Percentiles rank a stretch among this genome's conserved stretches.
These are phyloP conservation scores for Citrullus mucosospermus DNA, from an alignment of 306 rosid species.

Conservation along the genomic window DNA sequence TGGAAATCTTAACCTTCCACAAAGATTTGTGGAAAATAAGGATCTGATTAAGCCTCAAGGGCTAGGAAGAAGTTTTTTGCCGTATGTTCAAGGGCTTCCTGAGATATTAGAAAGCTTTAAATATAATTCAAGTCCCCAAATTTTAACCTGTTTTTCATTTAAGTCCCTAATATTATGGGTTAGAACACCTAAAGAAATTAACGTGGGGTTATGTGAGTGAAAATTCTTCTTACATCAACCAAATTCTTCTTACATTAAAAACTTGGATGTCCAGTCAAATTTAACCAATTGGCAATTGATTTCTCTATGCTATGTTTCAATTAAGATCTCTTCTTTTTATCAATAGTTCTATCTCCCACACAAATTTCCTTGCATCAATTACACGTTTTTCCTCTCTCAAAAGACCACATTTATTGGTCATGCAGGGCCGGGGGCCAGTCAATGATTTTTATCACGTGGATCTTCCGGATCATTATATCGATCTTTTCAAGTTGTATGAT, in stretches of 20 bases:
- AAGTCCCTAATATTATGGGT: too few relatives aligned
- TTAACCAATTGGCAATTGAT: neutral
- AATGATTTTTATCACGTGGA: slow-evolving; percentile 44
- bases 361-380: neutral
- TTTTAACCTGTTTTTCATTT: too few relatives aligned
- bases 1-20: too few relatives aligned
- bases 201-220: too few relatives aligned
- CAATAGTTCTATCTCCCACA: neutral
- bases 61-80: too few relatives aligned
- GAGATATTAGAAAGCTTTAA: too few relatives aligned
- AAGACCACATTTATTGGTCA: neutral
- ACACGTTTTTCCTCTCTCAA: neutral
- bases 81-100: too few relatives aligned
- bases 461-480: slow-evolving; percentile 63
- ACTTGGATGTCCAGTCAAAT: neutral
- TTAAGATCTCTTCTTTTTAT: neutral
- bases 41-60: too few relatives aligned
- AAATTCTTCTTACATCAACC: too few relatives aligned
- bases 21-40: too few relatives aligned
- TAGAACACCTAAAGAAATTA: too few relatives aligned
- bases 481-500: slow-evolving; percentile 57
- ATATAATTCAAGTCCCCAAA: too few relatives aligned
- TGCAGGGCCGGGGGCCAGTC: slow-evolving; percentile 89
- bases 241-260: neutral
- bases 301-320: neutral